Percentiles rank a stretch among this genome's conserved stretches.
Conservation (phyloP, 176 grass and related monocot genomes). For the Echinochloa phyllopogon region DNA sequence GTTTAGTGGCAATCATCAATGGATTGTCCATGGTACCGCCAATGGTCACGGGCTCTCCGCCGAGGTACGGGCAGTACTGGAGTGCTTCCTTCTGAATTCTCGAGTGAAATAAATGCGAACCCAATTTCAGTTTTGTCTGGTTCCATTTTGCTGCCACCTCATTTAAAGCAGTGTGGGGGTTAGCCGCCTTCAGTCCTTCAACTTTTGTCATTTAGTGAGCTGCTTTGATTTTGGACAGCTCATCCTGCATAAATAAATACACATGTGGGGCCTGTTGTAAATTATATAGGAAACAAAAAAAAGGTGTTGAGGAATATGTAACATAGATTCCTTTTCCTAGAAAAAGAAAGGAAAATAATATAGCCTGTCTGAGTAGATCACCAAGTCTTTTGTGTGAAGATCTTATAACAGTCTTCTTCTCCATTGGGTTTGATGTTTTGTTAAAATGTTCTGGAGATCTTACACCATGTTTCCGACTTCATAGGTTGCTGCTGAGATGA, state of each 20-base stretch:
- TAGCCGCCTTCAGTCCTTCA: conserved; percentile 29
- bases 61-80: conserved; percentile 54
- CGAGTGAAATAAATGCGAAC: conserved; percentile 43
- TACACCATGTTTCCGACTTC: conserved; percentile 19
- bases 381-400: not conserved
- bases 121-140: conserved; percentile 51
- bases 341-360: not conserved
- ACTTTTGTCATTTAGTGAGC: conserved; percentile 39
- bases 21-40: conserved; percentile 62
- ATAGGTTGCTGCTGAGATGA: conserved; percentile 70
- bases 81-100: conserved; percentile 29
- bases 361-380: not conserved
- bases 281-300: not conserved
- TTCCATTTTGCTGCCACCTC: conserved; percentile 50
- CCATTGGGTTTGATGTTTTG: not conserved
- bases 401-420: not conserved
- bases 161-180: conserved; percentile 48
- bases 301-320: not conserved
- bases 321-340: not conserved
- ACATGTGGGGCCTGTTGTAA: not conserved
- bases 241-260: conserved; percentile 38
- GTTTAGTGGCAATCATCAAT: conserved; percentile 69
- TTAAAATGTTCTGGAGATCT: conserved; percentile 15
- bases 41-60: conserved; percentile 56
- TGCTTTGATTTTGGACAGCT: conserved; percentile 35